Evolutionary conservation across 306 rosid genomes (phyloP).

Genomic region (Geum urbanum): DNA sequence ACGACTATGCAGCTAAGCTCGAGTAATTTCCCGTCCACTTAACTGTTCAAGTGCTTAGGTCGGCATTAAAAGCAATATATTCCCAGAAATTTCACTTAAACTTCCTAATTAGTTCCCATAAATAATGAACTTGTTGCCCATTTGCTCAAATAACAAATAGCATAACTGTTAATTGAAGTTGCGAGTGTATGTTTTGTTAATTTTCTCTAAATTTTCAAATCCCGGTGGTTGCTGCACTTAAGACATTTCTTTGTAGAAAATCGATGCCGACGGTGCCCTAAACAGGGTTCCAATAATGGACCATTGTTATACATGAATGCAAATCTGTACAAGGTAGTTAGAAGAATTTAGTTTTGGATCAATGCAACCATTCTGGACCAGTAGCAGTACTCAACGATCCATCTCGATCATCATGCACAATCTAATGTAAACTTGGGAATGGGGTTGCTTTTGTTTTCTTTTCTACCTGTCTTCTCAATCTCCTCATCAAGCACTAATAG

Average conservation of each 20-base stretch:
- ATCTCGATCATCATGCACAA: constrained; percentile 2
- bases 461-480: not conserved
- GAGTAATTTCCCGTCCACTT: too few relatives aligned
- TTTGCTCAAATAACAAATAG: too few relatives aligned
- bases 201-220: not conserved
- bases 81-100: too few relatives aligned
- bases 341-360: constrained; percentile 13
- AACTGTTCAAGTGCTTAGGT: too few relatives aligned
- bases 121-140: too few relatives aligned
- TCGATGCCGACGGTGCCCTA: not conserved
- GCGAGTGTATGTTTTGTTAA: not conserved
- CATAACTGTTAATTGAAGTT: too few relatives aligned
- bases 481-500: not conserved
- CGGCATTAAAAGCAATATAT: too few relatives aligned
- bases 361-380: constrained; percentile 4
- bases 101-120: too few relatives aligned
- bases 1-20: too few relatives aligned
- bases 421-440: not conserved
- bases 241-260: not conserved
- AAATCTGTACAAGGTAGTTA: constrained; percentile 2
- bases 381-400: not conserved
- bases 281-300: not conserved
- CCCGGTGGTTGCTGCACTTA: not conserved
- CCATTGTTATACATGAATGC: not conserved
- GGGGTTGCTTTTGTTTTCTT: not conserved